Base-by-base conservation (phyloP, 495 filamentous ascomycete genomes). In the Beverwykella pulmonaria region DNA sequence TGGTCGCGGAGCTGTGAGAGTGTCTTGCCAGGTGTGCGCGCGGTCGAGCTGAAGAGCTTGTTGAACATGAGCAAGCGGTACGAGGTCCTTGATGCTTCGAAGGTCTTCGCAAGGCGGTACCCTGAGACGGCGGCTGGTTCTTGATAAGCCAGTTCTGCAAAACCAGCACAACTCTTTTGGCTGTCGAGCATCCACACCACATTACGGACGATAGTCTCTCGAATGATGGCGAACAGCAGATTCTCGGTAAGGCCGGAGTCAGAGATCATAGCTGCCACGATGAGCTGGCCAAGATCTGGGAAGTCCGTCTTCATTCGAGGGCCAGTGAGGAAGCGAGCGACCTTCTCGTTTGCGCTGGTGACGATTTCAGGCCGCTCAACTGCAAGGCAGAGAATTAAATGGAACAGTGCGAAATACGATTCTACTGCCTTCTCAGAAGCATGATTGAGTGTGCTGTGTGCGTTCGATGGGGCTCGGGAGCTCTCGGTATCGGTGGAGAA, bases 51-150 rank as follows among this genome's bases (percentile, higher is more conserved):
- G 69, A 84, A 83, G 9, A 84, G 77, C 56, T 79, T 77, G 1
- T 77, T 76, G 72, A 84, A 83, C 81, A 84, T 83, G 25, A 84
- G 75, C 17, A 84, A 76, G 4, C 79, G 75, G 69, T 83, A 84
- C 1, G 79, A 82, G 1, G 79, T 81, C 27, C 74, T 76, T 53
- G 74, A 76, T 10, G 80, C 82, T 17, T 78, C 61, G 56, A 81
- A 83, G 0, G 80, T 82, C 65, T 78, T 76, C 23, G 74, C 53
- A 0, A 84, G 74, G n/a, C 81, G 81, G 63, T 83, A 83, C 0
- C 76, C 52, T 2, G 77, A 81, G 17, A 78, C 61, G 0, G 68
- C 71, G 29, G 69, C 63, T 12, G 75, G 64, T 67, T 84, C 82
- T 14, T 83, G 61, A 57, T 79, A 83, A 26, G 73, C 74, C 0